These are phyloP conservation scores for Beauveria australis DNA, from an alignment of 2,329 filamentous ascomycete species.

Conservation along the genomic window DNA sequence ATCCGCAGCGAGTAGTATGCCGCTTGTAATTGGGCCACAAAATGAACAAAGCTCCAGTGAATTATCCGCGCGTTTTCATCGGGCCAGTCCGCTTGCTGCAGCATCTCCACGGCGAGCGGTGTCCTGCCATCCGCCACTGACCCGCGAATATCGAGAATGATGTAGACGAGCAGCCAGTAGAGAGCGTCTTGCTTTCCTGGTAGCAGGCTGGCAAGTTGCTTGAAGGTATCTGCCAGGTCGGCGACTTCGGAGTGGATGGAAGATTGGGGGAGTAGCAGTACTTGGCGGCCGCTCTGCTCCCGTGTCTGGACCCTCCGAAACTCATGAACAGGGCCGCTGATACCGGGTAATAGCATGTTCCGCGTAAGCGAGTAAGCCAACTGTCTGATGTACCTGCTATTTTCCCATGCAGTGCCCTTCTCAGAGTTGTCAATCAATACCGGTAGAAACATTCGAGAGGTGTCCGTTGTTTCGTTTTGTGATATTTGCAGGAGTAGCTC, in stretches of 20 bases:
- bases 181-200: neutral
- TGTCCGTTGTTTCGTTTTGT: constrained; percentile 8
- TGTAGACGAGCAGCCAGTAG: constrained; percentile 21
- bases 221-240: constrained; percentile 17
- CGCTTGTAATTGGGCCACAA: constrained; percentile 52
- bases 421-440: constrained; percentile 49
- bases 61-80: neutral
- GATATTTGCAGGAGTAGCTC: constrained; percentile 29
- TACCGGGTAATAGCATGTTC: constrained; percentile 15
- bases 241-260: constrained; percentile 10
- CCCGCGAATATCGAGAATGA: constrained; percentile 22
- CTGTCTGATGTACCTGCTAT: constrained; percentile 40
- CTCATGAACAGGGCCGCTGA: constrained; percentile 22
- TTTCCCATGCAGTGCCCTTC: constrained; percentile 50
- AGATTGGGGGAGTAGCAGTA: constrained; percentile 14
- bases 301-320: constrained; percentile 27
- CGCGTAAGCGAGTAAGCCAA: constrained; percentile 46
- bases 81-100: constrained; percentile 14
- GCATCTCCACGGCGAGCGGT: constrained; percentile 17
- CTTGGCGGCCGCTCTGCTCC: constrained; percentile 21
- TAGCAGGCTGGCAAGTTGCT: neutral
- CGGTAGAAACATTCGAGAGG: constrained; percentile 52
- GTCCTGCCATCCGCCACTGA: constrained; percentile 22
- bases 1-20: constrained; percentile 32
- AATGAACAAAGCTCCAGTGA: constrained; percentile 52